phyloP scores from a whole-genome alignment of 2,329 filamentous ascomycete genomes.

The Trichoderma sp. region DNA sequence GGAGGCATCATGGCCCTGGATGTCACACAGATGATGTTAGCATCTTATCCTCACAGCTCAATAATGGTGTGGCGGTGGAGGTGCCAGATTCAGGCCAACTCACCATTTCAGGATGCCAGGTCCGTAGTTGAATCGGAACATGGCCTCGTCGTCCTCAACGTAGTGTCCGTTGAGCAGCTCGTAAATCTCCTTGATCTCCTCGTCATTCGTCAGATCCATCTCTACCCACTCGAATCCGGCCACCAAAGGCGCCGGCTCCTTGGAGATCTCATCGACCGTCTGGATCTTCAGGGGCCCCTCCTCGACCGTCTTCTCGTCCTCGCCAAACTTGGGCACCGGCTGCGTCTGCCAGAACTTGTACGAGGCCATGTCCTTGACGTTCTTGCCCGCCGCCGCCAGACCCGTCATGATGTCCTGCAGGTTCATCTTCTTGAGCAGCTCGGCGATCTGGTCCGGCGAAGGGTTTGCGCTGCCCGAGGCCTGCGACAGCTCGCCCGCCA shows the following conservation, averaged over 20 bases:
- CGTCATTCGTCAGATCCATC: constrained; percentile 76
- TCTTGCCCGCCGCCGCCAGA: constrained; percentile 75
- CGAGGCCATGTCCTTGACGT: constrained; percentile 90
- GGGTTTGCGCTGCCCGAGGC: constrained; percentile 37
- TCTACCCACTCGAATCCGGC: constrained; percentile 93
- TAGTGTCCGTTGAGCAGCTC: constrained; percentile 91
- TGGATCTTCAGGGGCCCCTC: constrained; percentile 85
- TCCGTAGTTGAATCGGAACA: constrained; percentile 97
- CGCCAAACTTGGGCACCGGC: constrained; percentile 81
- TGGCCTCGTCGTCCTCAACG: constrained; percentile 93
- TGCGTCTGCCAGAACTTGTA: constrained; percentile 99
- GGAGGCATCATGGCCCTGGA: constrained; percentile 86
- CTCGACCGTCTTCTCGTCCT: constrained; percentile 52
- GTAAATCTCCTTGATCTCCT: constrained; percentile 83
- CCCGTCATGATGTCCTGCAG: constrained; percentile 72
- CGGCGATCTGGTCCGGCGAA: constrained; percentile 44
- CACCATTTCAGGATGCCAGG: constrained; percentile 85
- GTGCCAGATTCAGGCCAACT: constrained; percentile 25
- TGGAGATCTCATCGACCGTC: constrained; percentile 73
- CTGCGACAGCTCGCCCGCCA: constrained; percentile 56
- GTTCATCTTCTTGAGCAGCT: constrained; percentile 60
- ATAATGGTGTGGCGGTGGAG: not conserved
- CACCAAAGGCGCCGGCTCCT: constrained; percentile 70
- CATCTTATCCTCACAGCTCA: not conserved
- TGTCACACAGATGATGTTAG: not conserved